phyloP scores from a whole-genome alignment of 306 rosid genomes.

The Geum urbanum region DNA sequence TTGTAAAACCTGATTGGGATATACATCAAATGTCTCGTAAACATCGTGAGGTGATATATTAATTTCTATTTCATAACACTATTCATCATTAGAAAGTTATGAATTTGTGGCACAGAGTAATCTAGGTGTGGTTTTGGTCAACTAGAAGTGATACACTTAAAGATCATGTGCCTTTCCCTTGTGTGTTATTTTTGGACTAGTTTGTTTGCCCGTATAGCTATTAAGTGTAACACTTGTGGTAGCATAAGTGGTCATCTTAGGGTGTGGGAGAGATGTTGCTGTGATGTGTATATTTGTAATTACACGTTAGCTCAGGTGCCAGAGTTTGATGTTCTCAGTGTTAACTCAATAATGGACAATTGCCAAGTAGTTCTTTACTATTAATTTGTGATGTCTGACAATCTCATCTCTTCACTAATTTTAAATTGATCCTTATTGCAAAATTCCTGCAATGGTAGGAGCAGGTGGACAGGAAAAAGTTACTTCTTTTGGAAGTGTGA shows the following conservation, averaged over 20 bases:
- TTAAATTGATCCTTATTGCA: neutral
- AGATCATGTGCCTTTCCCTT: neutral
- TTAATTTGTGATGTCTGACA: neutral
- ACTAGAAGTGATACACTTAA: no score
- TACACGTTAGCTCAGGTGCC: neutral
- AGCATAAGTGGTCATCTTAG: neutral
- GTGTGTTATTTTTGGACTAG: neutral
- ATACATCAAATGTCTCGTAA: constrained; percentile 82
- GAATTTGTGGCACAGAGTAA: neutral
- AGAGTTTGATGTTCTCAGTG: neutral
- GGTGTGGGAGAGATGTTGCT: neutral
- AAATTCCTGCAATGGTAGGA: neutral
- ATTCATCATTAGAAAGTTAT: neutral
- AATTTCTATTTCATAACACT: neutral
- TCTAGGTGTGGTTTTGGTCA: neutral
- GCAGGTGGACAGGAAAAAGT: neutral
- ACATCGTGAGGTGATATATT: constrained; percentile 69
- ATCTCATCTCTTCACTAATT: neutral
- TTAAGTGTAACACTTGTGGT: neutral
- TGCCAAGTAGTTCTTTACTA: neutral
- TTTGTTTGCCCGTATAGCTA: neutral
- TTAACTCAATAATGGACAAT: neutral
- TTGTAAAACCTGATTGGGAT: constrained; percentile 82
- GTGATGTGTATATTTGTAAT: neutral
- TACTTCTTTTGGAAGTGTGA: neutral